Evolutionary conservation across 495 filamentous ascomycete genomes (phyloP), one percentile per base, ranked within the genome.

Genomic region (Annulohypoxylon maeteangense): DNA sequence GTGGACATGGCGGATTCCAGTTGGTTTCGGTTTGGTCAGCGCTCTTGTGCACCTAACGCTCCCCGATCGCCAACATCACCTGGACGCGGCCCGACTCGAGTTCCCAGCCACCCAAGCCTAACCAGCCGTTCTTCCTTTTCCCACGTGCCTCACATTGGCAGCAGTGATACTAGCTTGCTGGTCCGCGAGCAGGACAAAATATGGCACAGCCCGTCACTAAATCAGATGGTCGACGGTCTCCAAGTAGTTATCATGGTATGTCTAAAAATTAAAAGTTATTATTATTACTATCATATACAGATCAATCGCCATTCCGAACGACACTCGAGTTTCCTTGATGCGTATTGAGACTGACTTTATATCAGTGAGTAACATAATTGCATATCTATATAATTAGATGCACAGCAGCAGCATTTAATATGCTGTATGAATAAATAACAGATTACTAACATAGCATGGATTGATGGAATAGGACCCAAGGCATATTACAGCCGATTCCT

Each of bases 221-320:
- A 80, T 42, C 79, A 81, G 76, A 81, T 84, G 80, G 80, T 78
- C 14, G 82, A 84, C 74, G 62, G 75, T 0, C 50, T 85, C 29
- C 72, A 79, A 55, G 78, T 77, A 4, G 67, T 42, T 5, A 75
- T 84, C 65, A 81, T 84, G 78, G 36, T 40, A 40, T 12, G 36
- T 40, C 11, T 40, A 36, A 36, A 36, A 36, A 36, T n/a, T n/a
- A n/a, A n/a, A n/a, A n/a, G n/a, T n/a, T n/a, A n/a, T n/a, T n/a
- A n/a, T n/a, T n/a, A n/a, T n/a, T n/a, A n/a, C n/a, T n/a, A n/a
- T n/a, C 32, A 36, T 36, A 4, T 7, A 32, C 7, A 7, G 31
- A 4, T 32, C 31, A 32, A 4, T 7, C 4, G 1, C 11, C 12
- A 4, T 14, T 40, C 4, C 11, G 11, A 12, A 40, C 5, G 11